These are phyloP conservation scores for Aspergillus latus DNA, from an alignment of 2,329 filamentous ascomycete genomes.

Conservation along the genomic window DNA sequence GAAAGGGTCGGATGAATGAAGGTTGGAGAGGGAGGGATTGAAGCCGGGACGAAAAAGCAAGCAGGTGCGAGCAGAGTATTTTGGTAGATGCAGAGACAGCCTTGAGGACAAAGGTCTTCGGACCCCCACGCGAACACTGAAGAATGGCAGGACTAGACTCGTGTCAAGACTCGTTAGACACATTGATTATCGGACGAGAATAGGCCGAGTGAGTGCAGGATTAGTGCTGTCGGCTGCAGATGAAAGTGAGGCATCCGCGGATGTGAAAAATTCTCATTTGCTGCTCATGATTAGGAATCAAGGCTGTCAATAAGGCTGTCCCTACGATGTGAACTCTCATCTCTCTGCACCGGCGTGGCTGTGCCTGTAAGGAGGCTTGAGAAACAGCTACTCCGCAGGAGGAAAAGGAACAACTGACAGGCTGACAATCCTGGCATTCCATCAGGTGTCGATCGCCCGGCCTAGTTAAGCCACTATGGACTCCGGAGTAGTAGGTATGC, in stretches of 20 bases:
- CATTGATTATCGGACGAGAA: conserved; percentile 4
- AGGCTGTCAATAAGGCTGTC: not conserved
- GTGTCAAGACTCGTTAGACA: not conserved
- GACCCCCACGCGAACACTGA: not conserved
- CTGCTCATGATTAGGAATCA: not conserved
- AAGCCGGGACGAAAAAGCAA: conserved; percentile 15
- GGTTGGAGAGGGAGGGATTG: not conserved
- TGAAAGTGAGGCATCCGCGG: conserved; percentile 6
- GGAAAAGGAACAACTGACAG: no score
- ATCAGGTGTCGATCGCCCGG: conserved; percentile 7
- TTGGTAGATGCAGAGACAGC: not conserved
- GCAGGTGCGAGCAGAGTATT: not conserved
- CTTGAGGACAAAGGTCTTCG: not conserved
- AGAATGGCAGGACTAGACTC: not conserved
- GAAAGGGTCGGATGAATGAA: conserved; percentile 1
- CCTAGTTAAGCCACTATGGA: not conserved
- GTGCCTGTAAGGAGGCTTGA: conserved; percentile 18
- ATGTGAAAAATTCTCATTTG: conserved; percentile 8
- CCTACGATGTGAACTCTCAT: not conserved
- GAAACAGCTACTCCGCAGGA: not conserved
- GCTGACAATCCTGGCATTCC: not conserved
- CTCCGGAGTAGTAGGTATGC: not conserved
- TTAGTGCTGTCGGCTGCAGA: not conserved
- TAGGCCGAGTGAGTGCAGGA: not conserved
- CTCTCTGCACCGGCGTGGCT: conserved; percentile 11